A percentile compares a stretch with the other conserved stretches of the same genome.
Evolutionary conservation across 1,284 basidiomycete genomes (phyloP).

Genomic region (Phellopilus nigrolimitatus): DNA sequence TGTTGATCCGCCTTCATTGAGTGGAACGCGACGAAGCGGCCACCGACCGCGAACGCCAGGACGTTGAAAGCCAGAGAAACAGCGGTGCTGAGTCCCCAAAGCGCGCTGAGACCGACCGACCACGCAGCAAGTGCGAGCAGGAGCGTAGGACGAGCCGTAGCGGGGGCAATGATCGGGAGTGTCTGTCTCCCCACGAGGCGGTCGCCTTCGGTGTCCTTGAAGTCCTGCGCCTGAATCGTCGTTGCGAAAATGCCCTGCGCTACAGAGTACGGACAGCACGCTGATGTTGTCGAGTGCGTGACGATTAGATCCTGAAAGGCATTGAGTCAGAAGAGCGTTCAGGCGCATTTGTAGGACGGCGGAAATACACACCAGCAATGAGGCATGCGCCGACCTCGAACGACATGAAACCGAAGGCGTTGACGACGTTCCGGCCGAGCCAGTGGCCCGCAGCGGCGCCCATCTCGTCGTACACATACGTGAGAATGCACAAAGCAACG

Average conservation of each 20-base stretch:
- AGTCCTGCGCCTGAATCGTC: conserved; percentile 40
- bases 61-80: conserved; percentile 3
- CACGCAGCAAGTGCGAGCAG: conserved; percentile 12
- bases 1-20: conserved; percentile 15
- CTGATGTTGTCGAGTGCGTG: conserved; percentile 24
- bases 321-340: conserved; percentile 27
- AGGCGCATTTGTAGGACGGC: too few relatives aligned
- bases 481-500: conserved; percentile 21
- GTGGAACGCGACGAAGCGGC: conserved; percentile 4
- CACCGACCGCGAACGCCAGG: conserved; percentile 13
- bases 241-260: conserved; percentile 30
- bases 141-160: conserved; percentile 12
- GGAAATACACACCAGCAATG: conserved; percentile 32
- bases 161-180: conserved; percentile 34
- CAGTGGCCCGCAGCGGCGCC: conserved; percentile 28
- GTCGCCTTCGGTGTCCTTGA: conserved; percentile 39
- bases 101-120: conserved; percentile 13
- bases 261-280: conserved; percentile 26
- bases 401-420: conserved; percentile 35
- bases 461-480: conserved; percentile 29
- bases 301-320: conserved; percentile 28
- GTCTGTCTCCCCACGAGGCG: conserved; percentile 33
- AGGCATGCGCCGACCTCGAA: conserved; percentile 34
- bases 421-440: conserved; percentile 33
- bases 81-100: conserved; percentile 8